These are phyloP conservation scores for Sporothrix pallida DNA, from an alignment of 2,329 filamentous ascomycete genomes.

Conservation along the genomic window DNA sequence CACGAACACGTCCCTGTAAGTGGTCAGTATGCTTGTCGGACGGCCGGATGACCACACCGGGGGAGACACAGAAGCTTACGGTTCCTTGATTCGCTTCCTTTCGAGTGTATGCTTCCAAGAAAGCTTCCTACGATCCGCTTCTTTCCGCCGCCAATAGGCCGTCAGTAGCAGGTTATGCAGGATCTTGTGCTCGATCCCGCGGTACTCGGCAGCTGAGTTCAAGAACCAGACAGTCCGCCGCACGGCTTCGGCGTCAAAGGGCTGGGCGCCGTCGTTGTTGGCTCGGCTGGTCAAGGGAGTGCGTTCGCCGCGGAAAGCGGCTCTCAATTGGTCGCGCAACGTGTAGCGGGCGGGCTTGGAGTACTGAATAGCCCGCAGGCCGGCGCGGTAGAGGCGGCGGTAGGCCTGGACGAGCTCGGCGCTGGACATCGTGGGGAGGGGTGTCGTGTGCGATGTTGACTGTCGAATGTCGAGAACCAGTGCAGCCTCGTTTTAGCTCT, in stretches of 20 bases:
- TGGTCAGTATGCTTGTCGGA: too few relatives aligned
- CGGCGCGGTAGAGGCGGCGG: slow-evolving; percentile 69
- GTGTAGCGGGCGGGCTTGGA: slow-evolving; percentile 70
- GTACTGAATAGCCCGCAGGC: slow-evolving; percentile 74
- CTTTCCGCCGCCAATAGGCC: slow-evolving; percentile 47
- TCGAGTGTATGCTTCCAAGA: slow-evolving; percentile 39
- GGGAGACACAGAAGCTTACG: background rate
- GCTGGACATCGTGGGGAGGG: slow-evolving; percentile 43
- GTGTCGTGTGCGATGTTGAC: background rate
- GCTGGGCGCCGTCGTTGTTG: slow-evolving; percentile 24
- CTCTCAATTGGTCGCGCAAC: slow-evolving; percentile 63
- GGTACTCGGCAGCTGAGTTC: slow-evolving; percentile 64
- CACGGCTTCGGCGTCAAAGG: slow-evolving; percentile 59
- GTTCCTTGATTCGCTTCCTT: slow-evolving; percentile 18
- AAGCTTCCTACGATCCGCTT: slow-evolving; percentile 39
- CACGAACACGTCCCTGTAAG: slow-evolving; percentile 34
- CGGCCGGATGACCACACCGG: background rate
- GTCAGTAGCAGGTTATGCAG: slow-evolving; percentile 70
- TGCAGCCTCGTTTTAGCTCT: background rate
- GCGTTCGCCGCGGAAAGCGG: slow-evolving; percentile 57
- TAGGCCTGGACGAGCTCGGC: slow-evolving; percentile 67
- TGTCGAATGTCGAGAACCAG: background rate
- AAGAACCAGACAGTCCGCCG: slow-evolving; percentile 74
- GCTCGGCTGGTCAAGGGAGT: slow-evolving; percentile 41
- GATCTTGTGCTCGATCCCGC: slow-evolving; percentile 73